Evolutionary conservation across 345 rosid species (phyloP), one percentile per base, ranked within the genome.

Genomic region (Dipteronia dyeriana): DNA sequence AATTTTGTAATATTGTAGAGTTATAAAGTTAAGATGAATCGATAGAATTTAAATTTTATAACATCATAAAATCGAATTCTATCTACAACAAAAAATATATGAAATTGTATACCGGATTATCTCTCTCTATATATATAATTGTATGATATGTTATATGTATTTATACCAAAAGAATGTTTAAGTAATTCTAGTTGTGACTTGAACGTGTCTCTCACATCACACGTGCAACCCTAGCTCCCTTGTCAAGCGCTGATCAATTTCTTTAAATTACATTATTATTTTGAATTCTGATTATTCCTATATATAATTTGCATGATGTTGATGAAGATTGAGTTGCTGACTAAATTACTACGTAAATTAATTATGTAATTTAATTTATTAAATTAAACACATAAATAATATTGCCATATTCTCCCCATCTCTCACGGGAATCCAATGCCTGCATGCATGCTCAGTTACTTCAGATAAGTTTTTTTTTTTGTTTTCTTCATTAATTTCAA

Each of bases 381-480:
- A 57, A 45, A 73, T 23, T 19, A 39, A 43, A 3, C 49, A 34
- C 38, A 4, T 34, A 34, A 34, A 34, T 17, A 20, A 53, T 38
- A 67, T 34, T 10, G 31, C 22, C 26, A 20, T 66, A 31, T 16
- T 5, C 60, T 68, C 17, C 23, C 13, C 47, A 39, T 51, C 75
- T 66, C n/a, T 31, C 47, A 17, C 75, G 56, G 71, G 86, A 80
- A 86, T 86, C 89, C 87, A 77, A 82, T 76, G 87, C 64, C 56
- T 79, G 39, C 51, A 9, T 23, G 45, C 31, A 26, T 12, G 54
- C 34, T 76, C 69, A 25, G 71, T 66, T 77, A 51, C 23, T n/a
- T 70, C 47, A 22, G 60, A 34, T n/a, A 6, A 7, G 5, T 34
- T 34, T 2, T 60, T 34, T 34, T 2, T 60, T 71, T 39, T 45